Conservation (phyloP, 176 grass and related monocot genomes). For the Rhynchospora pubera region DNA sequence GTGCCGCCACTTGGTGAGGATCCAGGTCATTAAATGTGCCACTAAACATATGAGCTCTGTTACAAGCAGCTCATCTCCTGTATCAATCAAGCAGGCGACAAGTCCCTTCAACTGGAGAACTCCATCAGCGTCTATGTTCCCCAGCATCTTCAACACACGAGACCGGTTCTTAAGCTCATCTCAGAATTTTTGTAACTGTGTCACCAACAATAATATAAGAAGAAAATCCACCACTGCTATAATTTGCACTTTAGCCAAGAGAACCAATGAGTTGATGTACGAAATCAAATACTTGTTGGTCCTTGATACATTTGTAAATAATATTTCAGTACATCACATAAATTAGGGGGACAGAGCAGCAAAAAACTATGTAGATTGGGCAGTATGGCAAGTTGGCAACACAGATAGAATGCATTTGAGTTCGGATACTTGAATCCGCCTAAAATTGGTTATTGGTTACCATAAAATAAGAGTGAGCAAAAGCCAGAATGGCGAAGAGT, state of each 20-base stretch:
- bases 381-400: no score
- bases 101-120: slow-evolving; percentile 93
- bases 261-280: background rate
- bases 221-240: background rate
- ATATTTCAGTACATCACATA: no score
- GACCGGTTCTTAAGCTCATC: slow-evolving; percentile 93
- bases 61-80: slow-evolving; percentile 91
- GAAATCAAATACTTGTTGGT: no score
- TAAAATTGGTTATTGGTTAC: no score
- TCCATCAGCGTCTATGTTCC: slow-evolving; percentile 89
- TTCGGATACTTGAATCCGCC: no score
- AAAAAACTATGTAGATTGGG: no score
- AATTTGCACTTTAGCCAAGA: slow-evolving; percentile 7
- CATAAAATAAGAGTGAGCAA: no score
- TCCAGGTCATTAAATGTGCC: slow-evolving; percentile 99
- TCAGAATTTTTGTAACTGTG: slow-evolving; percentile 94
- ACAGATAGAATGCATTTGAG: no score
- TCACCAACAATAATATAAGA: slow-evolving; percentile 20
- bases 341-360: no score
- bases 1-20: slow-evolving; percentile 86
- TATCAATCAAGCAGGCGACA: slow-evolving; percentile 97
- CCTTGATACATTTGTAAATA: no score
- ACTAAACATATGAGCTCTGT: slow-evolving; percentile 99
- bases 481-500: no score
- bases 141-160: slow-evolving; percentile 89